Evolutionary conservation across 352 stramenopile genomes (phyloP).

Genomic region (Phytophthora megakarya): DNA sequence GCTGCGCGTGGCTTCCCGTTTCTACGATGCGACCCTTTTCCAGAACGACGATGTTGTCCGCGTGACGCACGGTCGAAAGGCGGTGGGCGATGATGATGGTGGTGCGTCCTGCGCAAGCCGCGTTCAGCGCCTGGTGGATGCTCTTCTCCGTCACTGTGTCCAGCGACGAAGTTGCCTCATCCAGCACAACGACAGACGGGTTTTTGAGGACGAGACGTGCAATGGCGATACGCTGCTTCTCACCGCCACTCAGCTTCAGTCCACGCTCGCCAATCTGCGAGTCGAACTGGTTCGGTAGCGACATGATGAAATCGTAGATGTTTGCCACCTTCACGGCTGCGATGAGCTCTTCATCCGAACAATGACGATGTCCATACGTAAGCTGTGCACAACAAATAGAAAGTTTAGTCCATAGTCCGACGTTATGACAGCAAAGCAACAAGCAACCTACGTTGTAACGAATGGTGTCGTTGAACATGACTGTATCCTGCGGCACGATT

Average conservation of each 20-base stretch:
- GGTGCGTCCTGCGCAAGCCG: conserved; percentile 58
- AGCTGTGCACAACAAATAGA: conserved; percentile 57
- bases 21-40: conserved; percentile 61
- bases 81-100: conserved; percentile 83
- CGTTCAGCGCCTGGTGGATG: conserved; percentile 65
- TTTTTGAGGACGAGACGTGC: conserved; percentile 82
- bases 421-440: not conserved
- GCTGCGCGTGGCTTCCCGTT: conserved; percentile 45
- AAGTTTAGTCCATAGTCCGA: conserved; percentile 5
- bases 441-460: conserved; percentile 91
- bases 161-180: conserved; percentile 81
- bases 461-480: conserved; percentile 98
- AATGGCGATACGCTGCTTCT: conserved; percentile 88
- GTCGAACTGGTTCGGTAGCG: conserved; percentile 91
- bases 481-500: conserved; percentile 96
- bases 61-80: conserved; percentile 78
- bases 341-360: conserved; percentile 90
- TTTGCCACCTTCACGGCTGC: conserved; percentile 91
- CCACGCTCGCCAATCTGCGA: conserved; percentile 85
- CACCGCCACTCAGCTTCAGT: conserved; percentile 77
- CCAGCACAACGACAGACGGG: conserved; percentile 72
- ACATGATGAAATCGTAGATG: conserved; percentile 94
- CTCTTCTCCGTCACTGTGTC: conserved; percentile 77
- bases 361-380: conserved; percentile 87
- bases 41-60: conserved; percentile 72